Conservation (phyloP, 768 basidiomycete species). For the Epithele typhae region DNA sequence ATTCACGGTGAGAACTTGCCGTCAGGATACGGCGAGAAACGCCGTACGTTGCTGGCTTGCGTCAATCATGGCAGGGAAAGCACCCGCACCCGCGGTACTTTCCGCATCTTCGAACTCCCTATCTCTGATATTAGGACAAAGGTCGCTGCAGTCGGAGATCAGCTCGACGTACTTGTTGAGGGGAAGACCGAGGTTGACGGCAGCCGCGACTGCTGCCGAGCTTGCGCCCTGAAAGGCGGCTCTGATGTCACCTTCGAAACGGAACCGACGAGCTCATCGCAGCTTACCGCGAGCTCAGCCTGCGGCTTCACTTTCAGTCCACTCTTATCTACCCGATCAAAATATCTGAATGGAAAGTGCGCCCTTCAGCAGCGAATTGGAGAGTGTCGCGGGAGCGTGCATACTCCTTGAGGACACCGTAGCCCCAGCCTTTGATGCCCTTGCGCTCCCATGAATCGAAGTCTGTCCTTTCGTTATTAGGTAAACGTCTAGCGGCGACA, state of each 20-base stretch:
- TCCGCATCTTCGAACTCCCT: conserved; percentile 18
- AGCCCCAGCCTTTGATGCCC: conserved; percentile 23
- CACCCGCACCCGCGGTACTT: conserved; percentile 14
- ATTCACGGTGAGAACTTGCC: too few species aligned
- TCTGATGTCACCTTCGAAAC: too few species aligned
- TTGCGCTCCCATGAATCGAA: conserved; percentile 19
- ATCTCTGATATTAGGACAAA: too few species aligned
- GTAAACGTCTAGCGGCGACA: neutral
- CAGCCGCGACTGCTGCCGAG: too few species aligned
- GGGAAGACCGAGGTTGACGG: too few species aligned
- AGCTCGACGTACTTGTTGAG: neutral
- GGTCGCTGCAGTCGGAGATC: neutral
- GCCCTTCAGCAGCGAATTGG: neutral
- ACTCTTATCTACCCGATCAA: conserved; percentile 12
- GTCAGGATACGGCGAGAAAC: too few species aligned
- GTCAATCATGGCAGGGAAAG: conserved; percentile 14
- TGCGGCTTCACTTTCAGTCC: too few species aligned
- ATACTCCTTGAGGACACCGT: conserved; percentile 15
- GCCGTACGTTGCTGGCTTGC: conserved; percentile 16
- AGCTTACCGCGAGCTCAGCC: too few species aligned
- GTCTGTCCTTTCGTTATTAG: conserved; percentile 4
- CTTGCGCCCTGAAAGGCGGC: neutral
- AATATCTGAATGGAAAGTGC: neutral
- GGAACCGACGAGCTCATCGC: too few species aligned
- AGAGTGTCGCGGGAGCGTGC: neutral